Conservation (phyloP, 2,329 filamentous ascomycete species). For the Aspergillus sp. region DNA sequence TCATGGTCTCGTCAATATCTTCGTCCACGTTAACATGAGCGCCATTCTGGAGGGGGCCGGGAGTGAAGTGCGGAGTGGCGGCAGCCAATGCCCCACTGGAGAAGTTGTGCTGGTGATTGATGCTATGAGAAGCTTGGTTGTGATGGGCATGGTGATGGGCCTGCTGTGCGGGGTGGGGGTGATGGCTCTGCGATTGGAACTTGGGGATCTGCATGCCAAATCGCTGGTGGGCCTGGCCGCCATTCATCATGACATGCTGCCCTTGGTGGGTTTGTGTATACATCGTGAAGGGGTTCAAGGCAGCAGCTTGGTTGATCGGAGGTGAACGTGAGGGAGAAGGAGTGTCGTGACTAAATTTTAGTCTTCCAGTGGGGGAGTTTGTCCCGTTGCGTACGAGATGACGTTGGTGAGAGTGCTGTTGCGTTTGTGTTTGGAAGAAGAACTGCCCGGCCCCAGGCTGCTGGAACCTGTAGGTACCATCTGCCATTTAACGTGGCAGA, state of each 20-base stretch:
- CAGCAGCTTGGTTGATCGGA: slow-evolving; percentile 44
- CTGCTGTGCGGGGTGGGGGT: slow-evolving; percentile 47
- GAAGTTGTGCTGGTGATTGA: slow-evolving; percentile 55
- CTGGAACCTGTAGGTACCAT: slow-evolving; percentile 58
- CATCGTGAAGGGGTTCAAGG: slow-evolving; percentile 49
- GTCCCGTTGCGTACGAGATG: slow-evolving; percentile 49
- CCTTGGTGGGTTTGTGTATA: slow-evolving; percentile 51
- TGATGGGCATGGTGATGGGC: slow-evolving; percentile 48
- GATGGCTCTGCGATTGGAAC: slow-evolving; percentile 50
- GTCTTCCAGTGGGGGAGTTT: slow-evolving; percentile 48
- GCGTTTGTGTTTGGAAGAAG: slow-evolving; percentile 48
- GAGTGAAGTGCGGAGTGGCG: slow-evolving; percentile 59
- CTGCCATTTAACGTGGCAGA: slow-evolving; percentile 57
- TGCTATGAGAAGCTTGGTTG: slow-evolving; percentile 44
- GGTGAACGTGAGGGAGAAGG: slow-evolving; percentile 53
- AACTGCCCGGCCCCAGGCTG: slow-evolving; percentile 56
- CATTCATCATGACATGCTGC: slow-evolving; percentile 55
- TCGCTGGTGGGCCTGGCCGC: slow-evolving; percentile 50
- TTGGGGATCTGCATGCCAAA: slow-evolving; percentile 54
- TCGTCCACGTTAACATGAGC: slow-evolving; percentile 59
- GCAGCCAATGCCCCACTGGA: slow-evolving; percentile 49
- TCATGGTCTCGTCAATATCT: slow-evolving; percentile 59
- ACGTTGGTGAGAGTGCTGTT: slow-evolving; percentile 47
- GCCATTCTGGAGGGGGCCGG: slow-evolving; percentile 62
- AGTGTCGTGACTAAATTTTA: slow-evolving; percentile 50